These are phyloP conservation scores for Zoysia matrella DNA, from an alignment of 202 grass and related monocot species.

Conservation along the genomic window DNA sequence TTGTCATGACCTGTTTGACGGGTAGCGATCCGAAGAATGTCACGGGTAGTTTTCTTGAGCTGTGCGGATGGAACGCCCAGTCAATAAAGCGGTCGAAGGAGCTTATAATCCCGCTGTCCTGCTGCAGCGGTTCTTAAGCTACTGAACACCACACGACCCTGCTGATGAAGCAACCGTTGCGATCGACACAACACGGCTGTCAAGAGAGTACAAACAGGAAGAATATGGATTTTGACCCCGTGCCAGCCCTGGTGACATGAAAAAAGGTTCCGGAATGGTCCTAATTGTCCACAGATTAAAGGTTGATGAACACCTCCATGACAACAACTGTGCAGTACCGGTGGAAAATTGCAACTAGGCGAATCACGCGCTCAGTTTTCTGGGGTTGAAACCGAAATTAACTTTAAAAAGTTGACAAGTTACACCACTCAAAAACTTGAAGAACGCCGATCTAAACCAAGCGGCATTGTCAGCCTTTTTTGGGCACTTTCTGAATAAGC, in stretches of 20 bases:
- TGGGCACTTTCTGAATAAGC: background rate
- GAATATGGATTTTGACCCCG: background rate
- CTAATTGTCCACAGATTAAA: background rate
- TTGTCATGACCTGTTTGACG: conserved; percentile 10
- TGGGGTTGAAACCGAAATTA: background rate
- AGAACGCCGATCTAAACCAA: background rate
- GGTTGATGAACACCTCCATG: conserved; percentile 16
- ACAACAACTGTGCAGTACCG: background rate
- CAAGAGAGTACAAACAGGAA: background rate
- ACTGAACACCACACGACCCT: too few species aligned
- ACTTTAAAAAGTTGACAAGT: background rate
- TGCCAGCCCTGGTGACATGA: too few species aligned
- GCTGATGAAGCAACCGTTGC: too few species aligned
- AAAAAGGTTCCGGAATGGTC: conserved; percentile 13
- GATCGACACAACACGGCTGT: background rate
- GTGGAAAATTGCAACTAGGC: background rate
- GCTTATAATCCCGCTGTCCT: background rate
- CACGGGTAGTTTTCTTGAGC: conserved; percentile 29
- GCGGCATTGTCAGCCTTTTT: background rate
- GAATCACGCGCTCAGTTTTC: background rate
- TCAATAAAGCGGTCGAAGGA: conserved; percentile 16
- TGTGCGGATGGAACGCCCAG: background rate
- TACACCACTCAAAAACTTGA: background rate
- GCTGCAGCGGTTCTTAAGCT: too few species aligned
- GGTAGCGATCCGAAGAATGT: conserved; percentile 9